Evolutionary conservation across 2,329 filamentous ascomycete genomes (phyloP).

Genomic region (Grosmannia serpens): DNA sequence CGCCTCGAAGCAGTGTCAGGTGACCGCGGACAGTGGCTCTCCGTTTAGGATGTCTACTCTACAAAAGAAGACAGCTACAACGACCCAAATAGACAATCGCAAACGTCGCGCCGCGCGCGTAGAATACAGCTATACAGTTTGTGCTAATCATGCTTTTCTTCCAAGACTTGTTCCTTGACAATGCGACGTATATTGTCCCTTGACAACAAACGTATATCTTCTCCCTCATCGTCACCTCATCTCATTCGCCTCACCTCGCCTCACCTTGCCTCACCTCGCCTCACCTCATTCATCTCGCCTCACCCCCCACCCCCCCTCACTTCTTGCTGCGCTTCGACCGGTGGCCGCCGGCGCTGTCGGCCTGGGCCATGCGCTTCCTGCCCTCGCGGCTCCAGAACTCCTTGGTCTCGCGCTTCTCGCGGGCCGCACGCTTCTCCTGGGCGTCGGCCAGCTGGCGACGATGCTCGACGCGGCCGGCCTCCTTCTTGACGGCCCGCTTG

Average conservation of each 20-base stretch:
- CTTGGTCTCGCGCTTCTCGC: conserved; percentile 84
- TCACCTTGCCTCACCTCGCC: neutral
- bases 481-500: conserved; percentile 75
- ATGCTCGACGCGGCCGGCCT: conserved; percentile 71
- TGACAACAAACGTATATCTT: neutral
- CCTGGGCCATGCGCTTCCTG: conserved; percentile 46
- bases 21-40: too few relatives aligned
- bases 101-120: neutral
- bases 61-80: too few relatives aligned
- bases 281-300: neutral
- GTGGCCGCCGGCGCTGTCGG: conserved; percentile 24
- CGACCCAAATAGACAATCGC: neutral
- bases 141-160: neutral
- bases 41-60: too few relatives aligned
- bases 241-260: neutral
- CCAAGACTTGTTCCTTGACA: too few relatives aligned
- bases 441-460: conserved; percentile 72
- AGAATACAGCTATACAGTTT: neutral
- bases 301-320: neutral
- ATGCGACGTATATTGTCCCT: neutral
- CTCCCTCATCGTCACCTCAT: neutral
- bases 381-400: conserved; percentile 91
- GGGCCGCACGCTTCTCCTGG: conserved; percentile 70
- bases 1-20: too few relatives aligned
- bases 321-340: conserved; percentile 14